phyloP scores from a whole-genome alignment of 2,329 filamentous ascomycete genomes.

The Sordariomycetes sp. region DNA sequence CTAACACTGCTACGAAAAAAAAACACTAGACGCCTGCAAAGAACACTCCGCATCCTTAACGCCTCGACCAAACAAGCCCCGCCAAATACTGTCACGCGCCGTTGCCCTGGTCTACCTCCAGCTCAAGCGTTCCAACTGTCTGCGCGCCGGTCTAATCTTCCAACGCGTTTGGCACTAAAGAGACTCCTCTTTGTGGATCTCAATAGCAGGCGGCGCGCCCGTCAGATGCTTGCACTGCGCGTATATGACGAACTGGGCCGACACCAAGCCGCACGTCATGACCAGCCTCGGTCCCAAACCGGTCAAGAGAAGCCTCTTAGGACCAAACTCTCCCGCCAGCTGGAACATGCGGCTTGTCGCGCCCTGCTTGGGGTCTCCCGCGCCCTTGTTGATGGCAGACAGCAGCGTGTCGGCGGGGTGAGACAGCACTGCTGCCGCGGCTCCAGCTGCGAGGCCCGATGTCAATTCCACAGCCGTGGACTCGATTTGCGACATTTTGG shows the following conservation, averaged over 20 bases:
- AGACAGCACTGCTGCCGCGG: slow-evolving; percentile 79
- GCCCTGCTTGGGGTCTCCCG: slow-evolving; percentile 36
- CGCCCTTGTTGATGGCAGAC: slow-evolving; percentile 47
- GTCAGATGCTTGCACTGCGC: slow-evolving; percentile 44
- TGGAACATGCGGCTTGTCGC: slow-evolving; percentile 42
- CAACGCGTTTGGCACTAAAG: slow-evolving; percentile 1
- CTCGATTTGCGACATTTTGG: slow-evolving; percentile 56
- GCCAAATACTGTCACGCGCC: no score
- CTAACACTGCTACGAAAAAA: no score
- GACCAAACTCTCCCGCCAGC: slow-evolving; percentile 41
- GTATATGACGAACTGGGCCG: slow-evolving; percentile 46
- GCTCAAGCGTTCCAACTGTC: no score
- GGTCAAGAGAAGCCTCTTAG: slow-evolving; percentile 33
- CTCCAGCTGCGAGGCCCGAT: slow-evolving; percentile 79
- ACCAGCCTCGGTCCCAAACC: slow-evolving; percentile 41
- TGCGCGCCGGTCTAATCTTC: no score
- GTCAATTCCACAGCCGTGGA: slow-evolving; percentile 79
- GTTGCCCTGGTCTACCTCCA: no score
- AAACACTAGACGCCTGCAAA: no score
- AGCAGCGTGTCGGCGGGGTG: slow-evolving; percentile 70
- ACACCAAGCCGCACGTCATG: slow-evolving; percentile 44
- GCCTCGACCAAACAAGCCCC: no score
- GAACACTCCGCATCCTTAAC: no score
- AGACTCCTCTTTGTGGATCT: slow-evolving; percentile 39
- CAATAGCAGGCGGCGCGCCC: slow-evolving; percentile 39